Conservation (phyloP, 2,329 filamentous ascomycete genomes). For the Cordyceps tenuipes region DNA sequence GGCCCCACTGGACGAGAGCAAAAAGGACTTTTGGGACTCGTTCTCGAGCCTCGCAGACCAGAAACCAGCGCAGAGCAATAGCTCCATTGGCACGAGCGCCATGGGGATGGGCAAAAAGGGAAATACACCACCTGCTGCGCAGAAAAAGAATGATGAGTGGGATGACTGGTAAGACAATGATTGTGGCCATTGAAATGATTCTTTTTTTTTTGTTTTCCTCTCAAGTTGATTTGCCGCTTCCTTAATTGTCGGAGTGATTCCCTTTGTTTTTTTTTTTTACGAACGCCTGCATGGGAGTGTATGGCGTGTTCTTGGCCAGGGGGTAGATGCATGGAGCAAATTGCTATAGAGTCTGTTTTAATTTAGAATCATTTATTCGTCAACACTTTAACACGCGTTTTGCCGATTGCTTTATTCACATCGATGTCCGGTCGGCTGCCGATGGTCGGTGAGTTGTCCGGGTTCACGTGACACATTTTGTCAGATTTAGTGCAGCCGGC, state of each 20-base stretch:
- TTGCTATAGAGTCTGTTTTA: slow-evolving; percentile 1
- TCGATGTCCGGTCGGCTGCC: slow-evolving; percentile 7
- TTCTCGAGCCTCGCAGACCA: slow-evolving; percentile 64
- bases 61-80: slow-evolving; percentile 27
- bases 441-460: slow-evolving; percentile 9
- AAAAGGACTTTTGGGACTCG: slow-evolving; percentile 85
- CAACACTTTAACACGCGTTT: not conserved
- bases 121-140: slow-evolving; percentile 23
- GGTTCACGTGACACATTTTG: slow-evolving; percentile 26
- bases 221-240: not conserved
- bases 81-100: slow-evolving; percentile 50
- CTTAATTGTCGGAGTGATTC: not conserved
- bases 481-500: slow-evolving; percentile 31
- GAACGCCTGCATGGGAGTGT: slow-evolving; percentile 10
- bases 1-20: slow-evolving; percentile 50
- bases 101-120: slow-evolving; percentile 46
- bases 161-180: slow-evolving; percentile 47
- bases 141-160: slow-evolving; percentile 52
- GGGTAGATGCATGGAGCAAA: slow-evolving; percentile 6
- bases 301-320: slow-evolving; percentile 7
- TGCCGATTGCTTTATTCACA: not conserved
- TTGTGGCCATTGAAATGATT: not conserved
- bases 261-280: slow-evolving; percentile 1
- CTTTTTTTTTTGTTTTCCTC: not conserved
- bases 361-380: not conserved